A percentile compares a stretch with the other conserved stretches of the same genome.
Evolutionary conservation across 129 eudicot genomes (phyloP).

Genomic region (Escallonia rubra): DNA sequence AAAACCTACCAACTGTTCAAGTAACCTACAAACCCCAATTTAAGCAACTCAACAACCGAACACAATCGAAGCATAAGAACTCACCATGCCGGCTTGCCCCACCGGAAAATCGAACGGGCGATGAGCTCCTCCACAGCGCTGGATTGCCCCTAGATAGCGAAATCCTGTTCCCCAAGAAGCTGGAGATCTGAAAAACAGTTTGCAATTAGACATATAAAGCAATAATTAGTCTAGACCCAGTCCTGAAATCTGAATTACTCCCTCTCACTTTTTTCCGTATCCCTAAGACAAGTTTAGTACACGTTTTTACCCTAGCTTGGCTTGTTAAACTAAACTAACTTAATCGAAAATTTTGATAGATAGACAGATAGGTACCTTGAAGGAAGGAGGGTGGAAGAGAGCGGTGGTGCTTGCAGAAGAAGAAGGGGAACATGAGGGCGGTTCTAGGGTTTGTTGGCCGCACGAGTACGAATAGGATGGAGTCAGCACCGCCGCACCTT

Average conservation of each 20-base stretch:
- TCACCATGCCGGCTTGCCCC: conserved; percentile 35
- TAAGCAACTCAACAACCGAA: background rate
- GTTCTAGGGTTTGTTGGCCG: conserved; percentile 44
- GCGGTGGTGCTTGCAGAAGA: conserved; percentile 33
- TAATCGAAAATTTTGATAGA: too few relatives aligned
- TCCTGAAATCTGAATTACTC: too few relatives aligned
- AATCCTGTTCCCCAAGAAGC: conserved; percentile 40
- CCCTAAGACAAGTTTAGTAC: too few relatives aligned
- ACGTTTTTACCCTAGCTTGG: too few relatives aligned
- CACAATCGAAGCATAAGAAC: background rate
- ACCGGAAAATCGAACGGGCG: conserved; percentile 21
- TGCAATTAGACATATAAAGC: background rate
- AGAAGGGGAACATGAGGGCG: conserved; percentile 30
- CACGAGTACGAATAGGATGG: conserved; percentile 32
- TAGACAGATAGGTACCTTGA: conserved; percentile 32
- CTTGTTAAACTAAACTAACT: background rate
- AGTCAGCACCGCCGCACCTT: conserved; percentile 37
- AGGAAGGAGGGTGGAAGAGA: conserved; percentile 15
- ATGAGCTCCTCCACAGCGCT: conserved; percentile 16
- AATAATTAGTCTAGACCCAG: too few relatives aligned
- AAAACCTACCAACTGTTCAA: background rate
- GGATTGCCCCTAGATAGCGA: conserved; percentile 17
- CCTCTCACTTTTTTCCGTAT: too few relatives aligned
- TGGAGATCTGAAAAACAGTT: conserved; percentile 17
- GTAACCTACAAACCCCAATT: background rate